Base-by-base conservation (phyloP, 1,284 basidiomycete species). In the Ceratobasidium sp. region DNA sequence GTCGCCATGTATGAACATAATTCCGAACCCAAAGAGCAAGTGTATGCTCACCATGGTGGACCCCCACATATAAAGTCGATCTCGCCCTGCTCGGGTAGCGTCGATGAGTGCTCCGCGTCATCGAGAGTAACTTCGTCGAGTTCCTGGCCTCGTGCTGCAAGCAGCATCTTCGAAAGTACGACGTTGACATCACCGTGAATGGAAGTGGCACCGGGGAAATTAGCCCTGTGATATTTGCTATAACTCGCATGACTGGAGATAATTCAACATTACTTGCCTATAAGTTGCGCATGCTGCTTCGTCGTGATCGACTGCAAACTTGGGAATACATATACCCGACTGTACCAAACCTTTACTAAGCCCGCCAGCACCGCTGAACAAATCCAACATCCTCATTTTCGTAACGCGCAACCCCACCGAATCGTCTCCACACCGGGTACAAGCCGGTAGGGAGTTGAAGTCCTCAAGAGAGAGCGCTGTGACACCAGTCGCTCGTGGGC, bases 41-140 rank as follows among this genome's bases (percentile, higher is more conserved):
- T 70, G 38, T 56, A 63, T 62, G 77, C 81, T 63, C 78, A 88
- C 90, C 91, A 92, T 61, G 91, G 91, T 76, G 92, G 89, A 0
- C 91, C 91, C 12, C 87, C 84, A 18, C 86, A 79, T 25, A 92
- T 83, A 42, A 86, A 83, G 60, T 90, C 84, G 53, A 90, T 84
- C 2, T 87, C 82, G 18, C 82, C 83, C 3, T 83, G 84, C 49
- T 80, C 80, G 1, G 85, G 85, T 28, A 85, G 84, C 8, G 79
- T 77, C 7, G 84, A 74, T n/a, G 85, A 80, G 59, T 83, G 82
- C 14, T 78, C 79, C 0, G 83, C 81, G 1, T 78, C 77, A 6
- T 82, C 80, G 2, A 79, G 1, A 79, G 69, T 67, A 82, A 82
- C 2, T 83, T 82, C 49, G 80, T 77, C 30, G 83, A 79, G 6